Percentiles rank a stretch among this genome's conserved stretches.
Evolutionary conservation across 192 early-diverging fungal genomes (phyloP).

Genomic region (Paraglomus brasilianum): DNA sequence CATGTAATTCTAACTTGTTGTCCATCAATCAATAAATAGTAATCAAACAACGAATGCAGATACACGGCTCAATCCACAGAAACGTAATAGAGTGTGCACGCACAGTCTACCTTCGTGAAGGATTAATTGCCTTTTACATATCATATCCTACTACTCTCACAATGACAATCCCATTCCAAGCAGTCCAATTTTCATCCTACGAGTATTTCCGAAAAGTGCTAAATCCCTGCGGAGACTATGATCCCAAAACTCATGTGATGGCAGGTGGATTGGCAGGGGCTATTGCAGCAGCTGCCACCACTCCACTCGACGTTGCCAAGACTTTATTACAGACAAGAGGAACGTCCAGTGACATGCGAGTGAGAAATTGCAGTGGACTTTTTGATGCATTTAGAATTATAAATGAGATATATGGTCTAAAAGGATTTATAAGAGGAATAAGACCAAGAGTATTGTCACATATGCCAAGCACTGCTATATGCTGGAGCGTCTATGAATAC

Average conservation of each 20-base stretch:
- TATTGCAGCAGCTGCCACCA: constrained; percentile 83
- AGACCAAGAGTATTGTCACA: constrained; percentile 84
- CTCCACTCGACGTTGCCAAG: constrained; percentile 94
- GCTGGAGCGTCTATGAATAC: constrained; percentile 92
- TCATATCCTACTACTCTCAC: constrained; percentile 92
- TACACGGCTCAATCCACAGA: constrained; percentile 70
- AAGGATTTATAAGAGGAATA: constrained; percentile 78
- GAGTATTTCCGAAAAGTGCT: constrained; percentile 82
- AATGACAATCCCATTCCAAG: constrained; percentile 95
- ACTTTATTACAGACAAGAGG: constrained; percentile 95
- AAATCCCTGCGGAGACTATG: constrained; percentile 79
- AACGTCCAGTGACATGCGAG: constrained; percentile 63
- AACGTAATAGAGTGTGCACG: constrained; percentile 69
- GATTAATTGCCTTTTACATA: constrained; percentile 84
- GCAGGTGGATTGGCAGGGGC: constrained; percentile 90
- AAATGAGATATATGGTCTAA: constrained; percentile 69
- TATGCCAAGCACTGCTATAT: constrained; percentile 91
- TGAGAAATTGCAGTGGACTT: constrained; percentile 73
- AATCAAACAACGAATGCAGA: constrained; percentile 95
- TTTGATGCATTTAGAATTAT: constrained; percentile 70
- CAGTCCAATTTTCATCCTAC: constrained; percentile 90
- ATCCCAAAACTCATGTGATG: constrained; percentile 81
- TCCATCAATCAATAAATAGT: constrained; percentile 43
- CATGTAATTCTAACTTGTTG: background rate
- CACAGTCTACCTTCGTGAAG: constrained; percentile 71